Evolutionary conservation across 2,329 filamentous ascomycete genomes (phyloP).

Genomic region (Alternaria gaisen): DNA sequence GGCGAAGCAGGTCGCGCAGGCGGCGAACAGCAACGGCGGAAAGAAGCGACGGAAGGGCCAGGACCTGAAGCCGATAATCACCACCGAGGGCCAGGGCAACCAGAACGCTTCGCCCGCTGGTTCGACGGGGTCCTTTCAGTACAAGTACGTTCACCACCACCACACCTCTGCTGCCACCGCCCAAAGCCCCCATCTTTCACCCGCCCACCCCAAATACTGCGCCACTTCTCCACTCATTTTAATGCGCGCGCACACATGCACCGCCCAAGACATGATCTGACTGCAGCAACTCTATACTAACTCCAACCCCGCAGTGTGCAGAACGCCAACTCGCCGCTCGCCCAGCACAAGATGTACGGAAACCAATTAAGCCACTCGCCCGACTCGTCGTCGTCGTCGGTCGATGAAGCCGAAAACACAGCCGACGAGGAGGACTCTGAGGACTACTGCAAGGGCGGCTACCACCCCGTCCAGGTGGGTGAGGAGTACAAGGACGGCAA

Average conservation of each 20-base stretch:
- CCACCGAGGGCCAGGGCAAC: constrained; percentile 65
- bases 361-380: constrained; percentile 75
- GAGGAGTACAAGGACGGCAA: constrained; percentile 98
- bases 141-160: constrained; percentile 50
- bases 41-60: constrained; percentile 81
- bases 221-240: constrained; percentile 8
- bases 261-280: neutral
- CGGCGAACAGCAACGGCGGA: constrained; percentile 63
- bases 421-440: constrained; percentile 98
- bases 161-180: constrained; percentile 8
- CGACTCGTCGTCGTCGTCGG: constrained; percentile 78
- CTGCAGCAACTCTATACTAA: constrained; percentile 23
- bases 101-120: constrained; percentile 55
- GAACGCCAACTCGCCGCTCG: constrained; percentile 61
- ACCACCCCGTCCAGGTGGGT: constrained; percentile 92
- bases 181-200: constrained; percentile 5
- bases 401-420: constrained; percentile 86
- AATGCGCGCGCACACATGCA: constrained; percentile 20
- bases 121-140: constrained; percentile 48
- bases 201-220: constrained; percentile 4
- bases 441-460: constrained; percentile 99
- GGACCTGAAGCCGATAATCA: constrained; percentile 77
- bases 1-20: constrained; percentile 71
- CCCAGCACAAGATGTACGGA: constrained; percentile 59
- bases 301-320: constrained; percentile 44